A percentile compares a stretch with the other conserved stretches of the same genome.
These are phyloP conservation scores for Pseudophaeomoniella oleicola DNA, from an alignment of 2,329 filamentous ascomycete species.

Conservation along the genomic window DNA sequence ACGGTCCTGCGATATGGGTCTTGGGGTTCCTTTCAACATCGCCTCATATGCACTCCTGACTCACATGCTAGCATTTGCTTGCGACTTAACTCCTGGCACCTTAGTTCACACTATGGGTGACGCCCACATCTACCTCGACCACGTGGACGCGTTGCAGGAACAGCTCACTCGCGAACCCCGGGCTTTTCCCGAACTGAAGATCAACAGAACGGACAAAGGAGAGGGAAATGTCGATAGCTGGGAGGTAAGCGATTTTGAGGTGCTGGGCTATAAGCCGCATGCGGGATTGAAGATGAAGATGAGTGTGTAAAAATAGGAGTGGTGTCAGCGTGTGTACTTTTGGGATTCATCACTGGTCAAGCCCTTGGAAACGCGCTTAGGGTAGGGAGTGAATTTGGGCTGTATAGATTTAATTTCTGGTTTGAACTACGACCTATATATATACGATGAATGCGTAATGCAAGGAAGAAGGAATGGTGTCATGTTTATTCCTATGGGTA, in stretches of 20 bases:
- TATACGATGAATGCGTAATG: no score
- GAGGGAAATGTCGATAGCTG: slow-evolving; percentile 89
- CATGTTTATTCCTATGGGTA: no score
- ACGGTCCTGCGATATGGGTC: slow-evolving; percentile 88
- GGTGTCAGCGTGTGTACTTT: no score
- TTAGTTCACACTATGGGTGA: slow-evolving; percentile 96
- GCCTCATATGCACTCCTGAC: slow-evolving; percentile 86
- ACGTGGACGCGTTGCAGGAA: slow-evolving; percentile 69
- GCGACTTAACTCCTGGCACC: slow-evolving; percentile 68
- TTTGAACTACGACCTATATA: no score
- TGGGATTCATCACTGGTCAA: no score
- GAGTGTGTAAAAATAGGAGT: slow-evolving; percentile 53
- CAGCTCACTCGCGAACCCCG: slow-evolving; percentile 71
- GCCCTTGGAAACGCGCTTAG: no score
- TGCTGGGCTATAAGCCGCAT: slow-evolving; percentile 81
- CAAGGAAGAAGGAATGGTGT: no score
- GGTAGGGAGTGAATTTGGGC: no score
- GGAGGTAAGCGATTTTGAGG: slow-evolving; percentile 73
- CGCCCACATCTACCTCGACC: slow-evolving; percentile 90
- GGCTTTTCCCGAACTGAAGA: slow-evolving; percentile 65
- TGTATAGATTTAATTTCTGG: no score
- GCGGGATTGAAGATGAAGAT: slow-evolving; percentile 96
- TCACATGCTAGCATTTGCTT: slow-evolving; percentile 85
- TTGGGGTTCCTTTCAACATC: slow-evolving; percentile 96
- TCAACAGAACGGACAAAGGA: slow-evolving; percentile 51